A percentile compares a stretch with the other conserved stretches of the same genome.
phyloP scores from a whole-genome alignment of 306 rosid genomes.

The Oxytropis ochrocephala region DNA sequence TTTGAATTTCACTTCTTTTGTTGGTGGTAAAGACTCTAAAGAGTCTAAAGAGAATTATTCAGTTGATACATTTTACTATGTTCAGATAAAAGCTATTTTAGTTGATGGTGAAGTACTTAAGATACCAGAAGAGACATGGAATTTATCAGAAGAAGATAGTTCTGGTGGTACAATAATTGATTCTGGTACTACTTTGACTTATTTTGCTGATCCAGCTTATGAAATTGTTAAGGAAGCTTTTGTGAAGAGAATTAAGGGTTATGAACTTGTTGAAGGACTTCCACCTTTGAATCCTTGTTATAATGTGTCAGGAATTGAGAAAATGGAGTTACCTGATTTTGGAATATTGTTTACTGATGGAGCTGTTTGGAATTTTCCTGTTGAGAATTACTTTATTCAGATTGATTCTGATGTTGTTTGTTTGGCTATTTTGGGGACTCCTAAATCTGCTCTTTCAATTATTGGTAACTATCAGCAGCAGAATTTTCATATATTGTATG shows the following conservation, averaged over 20 bases:
- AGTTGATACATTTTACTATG: conserved; percentile 84
- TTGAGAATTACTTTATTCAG: conserved; percentile 81
- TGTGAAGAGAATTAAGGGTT: conserved; percentile 49
- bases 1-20: conserved; percentile 72
- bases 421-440: conserved; percentile 78
- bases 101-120: conserved; percentile 59
- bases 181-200: conserved; percentile 92
- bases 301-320: conserved; percentile 76
- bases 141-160: conserved; percentile 48
- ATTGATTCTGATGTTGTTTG: conserved; percentile 65
- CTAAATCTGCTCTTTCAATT: conserved; percentile 62
- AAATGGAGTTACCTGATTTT: conserved; percentile 76
- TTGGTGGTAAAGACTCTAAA: conserved; percentile 34
- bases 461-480: conserved; percentile 98
- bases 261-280: conserved; percentile 44
- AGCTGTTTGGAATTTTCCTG: conserved; percentile 87
- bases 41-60: conserved; percentile 45
- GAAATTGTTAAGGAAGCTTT: conserved; percentile 63
- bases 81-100: conserved; percentile 58
- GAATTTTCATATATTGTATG: conserved; percentile 83
- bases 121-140: conserved; percentile 79
- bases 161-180: conserved; percentile 90
- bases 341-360: conserved; percentile 71
- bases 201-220: conserved; percentile 86
- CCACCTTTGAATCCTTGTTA: conserved; percentile 78